phyloP scores from a whole-genome alignment of 306 rosid species.

The Potentilla sterilis region DNA sequence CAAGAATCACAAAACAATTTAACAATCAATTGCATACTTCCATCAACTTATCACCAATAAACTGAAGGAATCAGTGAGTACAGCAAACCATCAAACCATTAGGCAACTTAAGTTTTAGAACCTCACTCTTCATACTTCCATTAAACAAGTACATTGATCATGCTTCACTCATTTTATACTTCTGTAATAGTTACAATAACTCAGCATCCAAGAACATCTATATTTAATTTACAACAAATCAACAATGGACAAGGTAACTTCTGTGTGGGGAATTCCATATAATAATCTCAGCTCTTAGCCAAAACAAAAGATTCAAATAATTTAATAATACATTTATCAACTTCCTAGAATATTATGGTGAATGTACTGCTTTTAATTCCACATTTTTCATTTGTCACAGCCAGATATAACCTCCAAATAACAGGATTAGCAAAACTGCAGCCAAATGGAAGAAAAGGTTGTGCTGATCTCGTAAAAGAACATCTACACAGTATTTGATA shows the following conservation, averaged over 20 bases:
- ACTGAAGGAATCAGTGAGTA: background rate
- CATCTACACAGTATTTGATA: background rate
- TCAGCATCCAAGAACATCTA: background rate
- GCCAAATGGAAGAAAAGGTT: background rate
- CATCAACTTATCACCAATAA: background rate
- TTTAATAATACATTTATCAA: too few relatives aligned
- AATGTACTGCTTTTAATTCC: background rate
- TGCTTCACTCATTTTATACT: background rate
- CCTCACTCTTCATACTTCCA: too few relatives aligned
- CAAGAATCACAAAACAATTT: slow-evolving; percentile 38
- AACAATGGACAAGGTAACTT: background rate
- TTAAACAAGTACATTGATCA: background rate
- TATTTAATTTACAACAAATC: background rate
- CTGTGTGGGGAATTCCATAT: background rate
- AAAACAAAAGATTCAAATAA: too few relatives aligned
- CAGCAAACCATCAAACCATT: too few relatives aligned
- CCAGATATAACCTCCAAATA: background rate
- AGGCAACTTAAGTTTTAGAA: background rate
- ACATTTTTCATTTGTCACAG: background rate
- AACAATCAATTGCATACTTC: slow-evolving; percentile 18
- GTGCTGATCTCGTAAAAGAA: background rate
- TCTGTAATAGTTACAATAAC: background rate
- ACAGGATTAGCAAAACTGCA: background rate
- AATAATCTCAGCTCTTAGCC: too few relatives aligned
- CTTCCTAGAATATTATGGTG: background rate